Percentiles rank a stretch among this genome's conserved stretches.
phyloP scores from a whole-genome alignment of 331 rosid genomes.

The Dryas integrifolia region DNA sequence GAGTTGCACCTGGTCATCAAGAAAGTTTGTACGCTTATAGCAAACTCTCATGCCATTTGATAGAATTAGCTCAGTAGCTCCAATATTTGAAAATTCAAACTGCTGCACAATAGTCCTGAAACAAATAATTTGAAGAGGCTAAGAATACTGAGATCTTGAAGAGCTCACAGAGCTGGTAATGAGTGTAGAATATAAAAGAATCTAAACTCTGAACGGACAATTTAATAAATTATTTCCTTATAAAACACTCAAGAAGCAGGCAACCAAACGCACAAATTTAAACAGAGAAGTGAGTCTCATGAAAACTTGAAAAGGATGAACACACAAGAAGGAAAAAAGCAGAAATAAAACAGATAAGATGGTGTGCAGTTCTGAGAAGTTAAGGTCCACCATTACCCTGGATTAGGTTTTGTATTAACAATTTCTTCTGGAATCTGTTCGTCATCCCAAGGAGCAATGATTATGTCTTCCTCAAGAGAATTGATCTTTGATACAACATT shows the following conservation, averaged over 20 bases:
- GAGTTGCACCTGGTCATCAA: slow-evolving; percentile 80
- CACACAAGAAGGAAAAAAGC: background rate
- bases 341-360: background rate
- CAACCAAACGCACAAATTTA: background rate
- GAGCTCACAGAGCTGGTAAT: background rate
- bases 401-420: slow-evolving; percentile 67
- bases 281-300: background rate
- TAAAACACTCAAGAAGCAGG: background rate
- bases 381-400: slow-evolving; percentile 59
- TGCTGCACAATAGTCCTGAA: slow-evolving; percentile 67
- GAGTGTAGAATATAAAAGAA: background rate
- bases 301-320: background rate
- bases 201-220: background rate
- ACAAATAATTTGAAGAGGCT: slow-evolving; percentile 14
- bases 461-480: slow-evolving; percentile 65
- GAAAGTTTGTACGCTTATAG: slow-evolving; percentile 86
- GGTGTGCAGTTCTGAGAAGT: background rate
- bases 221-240: too few species aligned
- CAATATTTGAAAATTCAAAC: slow-evolving; percentile 71
- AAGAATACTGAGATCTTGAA: background rate
- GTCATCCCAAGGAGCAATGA: slow-evolving; percentile 73
- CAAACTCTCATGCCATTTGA: slow-evolving; percentile 95
- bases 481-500: slow-evolving; percentile 59
- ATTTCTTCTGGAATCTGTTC: slow-evolving; percentile 91
- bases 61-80: slow-evolving; percentile 76